Percentiles rank a stretch among this genome's conserved stretches.
Conservation (phyloP, 2,329 filamentous ascomycete genomes). For the Zasmidium angulare region DNA sequence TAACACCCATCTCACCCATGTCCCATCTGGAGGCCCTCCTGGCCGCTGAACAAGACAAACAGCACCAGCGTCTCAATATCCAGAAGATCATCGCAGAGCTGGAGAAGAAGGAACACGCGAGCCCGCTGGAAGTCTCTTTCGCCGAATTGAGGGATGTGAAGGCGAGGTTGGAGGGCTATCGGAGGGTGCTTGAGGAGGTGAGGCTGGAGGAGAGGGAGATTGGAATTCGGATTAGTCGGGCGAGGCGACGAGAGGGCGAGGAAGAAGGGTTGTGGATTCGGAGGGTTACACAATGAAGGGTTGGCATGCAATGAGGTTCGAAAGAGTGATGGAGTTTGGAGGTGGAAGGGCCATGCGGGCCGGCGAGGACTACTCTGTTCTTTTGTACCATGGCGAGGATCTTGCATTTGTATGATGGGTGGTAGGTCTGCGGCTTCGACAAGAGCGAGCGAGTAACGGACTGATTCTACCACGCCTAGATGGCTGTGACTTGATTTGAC, state of each 20-base stretch:
- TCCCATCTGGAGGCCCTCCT: constrained; percentile 64
- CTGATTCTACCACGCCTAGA: too few species aligned
- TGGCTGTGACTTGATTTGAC: too few species aligned
- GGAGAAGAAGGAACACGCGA: constrained; percentile 69
- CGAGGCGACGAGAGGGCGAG: constrained; percentile 68
- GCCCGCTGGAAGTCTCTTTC: constrained; percentile 65
- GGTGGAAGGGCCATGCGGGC: too few species aligned
- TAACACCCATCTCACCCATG: constrained; percentile 15
- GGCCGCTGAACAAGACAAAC: constrained; percentile 63
- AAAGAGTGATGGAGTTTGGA: too few species aligned
- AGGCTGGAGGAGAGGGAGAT: constrained; percentile 75
- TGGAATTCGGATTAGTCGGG: constrained; percentile 73
- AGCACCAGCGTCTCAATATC: constrained; percentile 69
- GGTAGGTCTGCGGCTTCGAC: too few species aligned
- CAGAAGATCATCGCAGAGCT: constrained; percentile 72
- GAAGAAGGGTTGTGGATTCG: constrained; percentile 75
- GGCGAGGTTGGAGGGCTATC: constrained; percentile 65
- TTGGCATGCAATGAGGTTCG: background rate
- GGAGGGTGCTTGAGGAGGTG: constrained; percentile 68
- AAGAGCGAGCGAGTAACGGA: too few species aligned
- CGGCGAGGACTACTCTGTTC: too few species aligned
- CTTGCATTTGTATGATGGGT: too few species aligned
- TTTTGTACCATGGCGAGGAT: too few species aligned
- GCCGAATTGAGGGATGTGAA: constrained; percentile 56
- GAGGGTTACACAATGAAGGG: constrained; percentile 58